Conservation (phyloP, 192 early-diverging fungal species). For the Coemansia sp. region DNA sequence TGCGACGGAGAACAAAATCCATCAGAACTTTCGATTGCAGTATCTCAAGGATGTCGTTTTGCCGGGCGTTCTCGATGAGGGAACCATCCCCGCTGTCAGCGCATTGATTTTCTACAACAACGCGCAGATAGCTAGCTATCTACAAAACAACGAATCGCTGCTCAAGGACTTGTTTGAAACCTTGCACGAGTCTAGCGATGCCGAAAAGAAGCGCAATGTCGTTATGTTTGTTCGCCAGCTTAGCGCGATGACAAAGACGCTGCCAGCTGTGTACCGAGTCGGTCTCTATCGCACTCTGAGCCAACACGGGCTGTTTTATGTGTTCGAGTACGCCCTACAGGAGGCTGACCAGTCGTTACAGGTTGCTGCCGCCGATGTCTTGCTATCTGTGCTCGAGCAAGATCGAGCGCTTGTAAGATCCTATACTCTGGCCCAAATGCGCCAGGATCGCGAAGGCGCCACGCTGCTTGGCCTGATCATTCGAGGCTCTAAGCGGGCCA, state of each 20-base stretch:
- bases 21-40: slow-evolving; percentile 81
- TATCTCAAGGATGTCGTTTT: slow-evolving; percentile 87
- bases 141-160: slow-evolving; percentile 68
- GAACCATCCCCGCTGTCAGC: slow-evolving; percentile 67
- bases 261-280: slow-evolving; percentile 61
- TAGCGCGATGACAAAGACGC: slow-evolving; percentile 68
- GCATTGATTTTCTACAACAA: slow-evolving; percentile 81
- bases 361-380: slow-evolving; percentile 66
- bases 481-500: slow-evolving; percentile 59
- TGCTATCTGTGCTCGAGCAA: slow-evolving; percentile 72
- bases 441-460: slow-evolving; percentile 32
- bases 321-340: slow-evolving; percentile 70
- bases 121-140: slow-evolving; percentile 74
- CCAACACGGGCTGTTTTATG: slow-evolving; percentile 74
- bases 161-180: slow-evolving; percentile 71
- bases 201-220: slow-evolving; percentile 68
- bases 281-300: slow-evolving; percentile 68
- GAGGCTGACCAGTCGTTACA: slow-evolving; percentile 58
- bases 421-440: slow-evolving; percentile 63
- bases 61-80: slow-evolving; percentile 73
- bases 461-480: slow-evolving; percentile 71
- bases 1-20: slow-evolving; percentile 73
- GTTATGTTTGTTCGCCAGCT: slow-evolving; percentile 80
- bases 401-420: slow-evolving; percentile 74
- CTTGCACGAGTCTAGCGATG: slow-evolving; percentile 50